Base-by-base conservation (phyloP, 495 filamentous ascomycete species). In the Tuber brumale region DNA sequence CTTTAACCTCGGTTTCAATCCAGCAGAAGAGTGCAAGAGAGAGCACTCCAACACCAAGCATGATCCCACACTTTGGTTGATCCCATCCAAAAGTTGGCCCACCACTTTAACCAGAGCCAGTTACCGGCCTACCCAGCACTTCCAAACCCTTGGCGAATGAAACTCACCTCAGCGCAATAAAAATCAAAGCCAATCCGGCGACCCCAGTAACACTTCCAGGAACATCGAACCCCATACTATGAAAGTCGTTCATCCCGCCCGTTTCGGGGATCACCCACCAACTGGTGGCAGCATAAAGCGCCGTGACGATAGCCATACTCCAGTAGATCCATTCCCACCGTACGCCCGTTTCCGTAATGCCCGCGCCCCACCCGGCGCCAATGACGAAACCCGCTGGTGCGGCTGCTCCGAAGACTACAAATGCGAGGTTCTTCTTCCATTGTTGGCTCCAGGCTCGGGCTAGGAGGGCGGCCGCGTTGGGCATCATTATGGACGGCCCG, bases 291-390 rank as follows among this genome's bases (percentile, higher is more conserved):
- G 87, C 83, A 43, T 86, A 81, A 7, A 85, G 73, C 0, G 84
- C 73, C 41, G 85, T 85, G 21, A 87, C 82, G 74, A 89, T 86
- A 6, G 85, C 85, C 73, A 89, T 85, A 6, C 84, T 83, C 88
- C 87, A 92, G 79, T 88, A 92, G 0, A 87, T 84, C 91, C 91
- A 93, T 1, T 88, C 89, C 91, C 91, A 93, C 87, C 87, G 90
- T 3, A 84, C 86, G 19, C 85, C 76, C 44, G 88, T 83, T 9
- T 88, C 85, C 7, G 90, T 88, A 6, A 92, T 70, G 0, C 84
- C 83, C 0, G 85, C 83, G 16, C 70, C 80, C 74, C 91, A 88
- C 0, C 87, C 81, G 1, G 84, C 84, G 0, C 89, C 90, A 2
- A 89, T 14, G 4, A 89, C 78, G 39, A 82, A 85, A 0, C 91